Base-by-base conservation (phyloP, 2,329 filamentous ascomycete genomes). In the Ophiosphaerella narmari region DNA sequence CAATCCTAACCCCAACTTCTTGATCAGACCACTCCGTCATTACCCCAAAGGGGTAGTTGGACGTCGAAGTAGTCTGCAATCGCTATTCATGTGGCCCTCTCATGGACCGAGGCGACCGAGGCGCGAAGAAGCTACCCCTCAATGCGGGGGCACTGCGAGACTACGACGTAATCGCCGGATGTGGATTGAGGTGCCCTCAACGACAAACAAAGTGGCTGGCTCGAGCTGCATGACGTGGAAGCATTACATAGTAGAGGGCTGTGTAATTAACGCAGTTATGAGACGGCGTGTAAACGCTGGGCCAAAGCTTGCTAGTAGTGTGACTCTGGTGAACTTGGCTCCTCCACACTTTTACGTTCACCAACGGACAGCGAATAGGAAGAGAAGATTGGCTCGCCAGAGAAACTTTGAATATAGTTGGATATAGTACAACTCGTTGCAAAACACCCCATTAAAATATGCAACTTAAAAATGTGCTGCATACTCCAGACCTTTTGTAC, bases 91-190 rank as follows among this genome's bases (percentile, higher is more conserved):
- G 11, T 11, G 7, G 26, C 26, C 4, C 26, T 21, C 26, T 3
- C 2, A 6, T 29, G 11, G 4, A 18, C 16, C 16, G 16, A 18
- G 16, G 16, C 16, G 35, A 14, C 43, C 43, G 43, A 44, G 48
- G 42, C 33, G 41, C 16, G 37, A 13, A 26, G 35, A 13, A 45
- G 32, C 38, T 51, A 48, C 48, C 48, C 48, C 48, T 46, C 48
- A 48, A 38, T 48, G 36, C 35, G 39, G 43, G 43, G 44, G 26
- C 11, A 11, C 11, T 29, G 26, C 6, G 26, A 29, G 18, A 21
- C 18, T 8, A 29, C 26, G 11, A 9, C 26, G 26, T 29, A 11
- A 29, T 8, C 26, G 26, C n/a, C 39, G 23, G 29, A 29, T 16
- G 14, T 26, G 5, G 31, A 13, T 29, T 14, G 6, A 16, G 16